Base-by-base conservation (phyloP, 2,329 filamentous ascomycete genomes). In the Amauroascus niger region DNA sequence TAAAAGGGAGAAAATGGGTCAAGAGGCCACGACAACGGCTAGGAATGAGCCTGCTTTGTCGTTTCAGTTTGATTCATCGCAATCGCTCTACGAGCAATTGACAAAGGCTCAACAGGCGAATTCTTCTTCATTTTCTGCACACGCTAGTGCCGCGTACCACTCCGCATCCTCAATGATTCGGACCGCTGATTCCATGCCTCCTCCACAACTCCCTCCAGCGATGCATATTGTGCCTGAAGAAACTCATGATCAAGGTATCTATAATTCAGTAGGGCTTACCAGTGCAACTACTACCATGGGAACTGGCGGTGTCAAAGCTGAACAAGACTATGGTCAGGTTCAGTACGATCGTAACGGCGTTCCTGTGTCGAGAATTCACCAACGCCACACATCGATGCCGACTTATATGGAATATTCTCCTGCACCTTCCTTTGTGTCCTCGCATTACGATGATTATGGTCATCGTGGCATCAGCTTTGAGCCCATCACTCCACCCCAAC, bases 51-150 rank as follows among this genome's bases (percentile, higher is more conserved):
- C 93, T 33, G 93, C 93, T 49, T 77, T 97, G 64, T 98, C 93
- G 1, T 98, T 98, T 76, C 89, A 98, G 73, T 98, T 96, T 74
- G 93, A 98, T 75, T 96, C 93, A 22, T 97, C 93, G 32, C 93
- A 98, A 74, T 97, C 93, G 62, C 84, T 98, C 57, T 98, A 95
- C 70, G 93, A 98, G 79, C 93, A 98, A 77, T 84, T 98, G 75
- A 98, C 93, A 64, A 98, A 97, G 78, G 90, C 91, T 46, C 93
- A 98, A 74, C 93, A 97, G 79, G 91, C 90, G 71, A 97, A 95
- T 75, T 94, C 91, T 6, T 97, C 93, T 2, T 95, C 91, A 1
- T 97, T 96, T 79, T 88, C 82, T 72, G 87, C 87, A 59, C 86
- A 90, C 60, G 76, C 83, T 63, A 74, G 76, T 62, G 77, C 71